These are phyloP conservation scores for Trypethelium eluteriae DNA, from an alignment of 495 filamentous ascomycete genomes.

Conservation along the genomic window DNA sequence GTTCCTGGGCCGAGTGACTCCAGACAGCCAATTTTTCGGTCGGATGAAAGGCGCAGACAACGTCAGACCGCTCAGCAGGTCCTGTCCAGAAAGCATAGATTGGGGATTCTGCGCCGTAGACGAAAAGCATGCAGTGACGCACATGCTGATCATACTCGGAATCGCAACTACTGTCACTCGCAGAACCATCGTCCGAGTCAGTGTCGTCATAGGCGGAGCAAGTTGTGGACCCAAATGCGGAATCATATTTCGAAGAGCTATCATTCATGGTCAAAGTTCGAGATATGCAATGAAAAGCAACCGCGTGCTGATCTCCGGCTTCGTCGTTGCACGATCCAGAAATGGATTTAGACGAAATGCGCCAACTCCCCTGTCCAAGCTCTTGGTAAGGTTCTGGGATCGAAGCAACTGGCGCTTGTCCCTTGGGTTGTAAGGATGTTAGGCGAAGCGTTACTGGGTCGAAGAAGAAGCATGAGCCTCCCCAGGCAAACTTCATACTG, in stretches of 20 bases:
- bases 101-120: background rate
- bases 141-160: background rate
- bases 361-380: background rate
- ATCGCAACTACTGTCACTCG: background rate
- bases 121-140: conserved; percentile 5
- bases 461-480: background rate
- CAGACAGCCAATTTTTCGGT: conserved; percentile 5
- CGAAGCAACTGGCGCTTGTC: background rate
- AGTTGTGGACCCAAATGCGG: background rate
- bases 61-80: background rate
- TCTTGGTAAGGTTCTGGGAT: background rate
- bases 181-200: background rate
- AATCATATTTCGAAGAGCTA: background rate
- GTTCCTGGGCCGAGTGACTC: conserved; percentile 7
- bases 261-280: background rate
- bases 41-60: conserved; percentile 1
- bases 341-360: background rate
- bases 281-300: background rate
- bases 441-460: background rate
- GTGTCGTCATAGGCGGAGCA: background rate
- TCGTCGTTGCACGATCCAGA: background rate
- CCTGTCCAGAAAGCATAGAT: background rate
- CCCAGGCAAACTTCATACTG: background rate
- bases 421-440: background rate
- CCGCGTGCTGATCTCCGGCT: background rate